Conservation (phyloP, 164 flowering plant species). For the Aristolochia contorta region DNA sequence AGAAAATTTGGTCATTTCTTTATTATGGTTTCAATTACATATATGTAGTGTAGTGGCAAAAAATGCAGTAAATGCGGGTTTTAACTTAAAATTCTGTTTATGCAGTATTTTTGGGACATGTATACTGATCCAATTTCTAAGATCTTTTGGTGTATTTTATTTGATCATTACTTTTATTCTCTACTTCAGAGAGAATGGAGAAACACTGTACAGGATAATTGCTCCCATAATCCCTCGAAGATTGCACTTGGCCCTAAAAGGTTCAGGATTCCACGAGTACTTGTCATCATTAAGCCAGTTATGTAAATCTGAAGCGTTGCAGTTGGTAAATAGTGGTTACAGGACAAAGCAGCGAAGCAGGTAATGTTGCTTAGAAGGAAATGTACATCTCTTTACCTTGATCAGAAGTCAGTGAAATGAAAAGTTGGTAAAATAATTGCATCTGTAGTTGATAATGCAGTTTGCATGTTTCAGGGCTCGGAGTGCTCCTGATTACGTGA, state of each 20-base stretch:
- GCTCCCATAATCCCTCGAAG: constrained; percentile 46
- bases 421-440: not conserved
- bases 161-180: not conserved
- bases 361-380: constrained; percentile 16
- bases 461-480: constrained; percentile 38
- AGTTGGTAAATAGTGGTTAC: constrained; percentile 24
- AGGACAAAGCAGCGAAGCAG: constrained; percentile 32
- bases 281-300: constrained; percentile 58
- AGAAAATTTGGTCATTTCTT: no score
- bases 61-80: not conserved
- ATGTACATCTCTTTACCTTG: not conserved
- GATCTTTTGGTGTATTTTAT: not conserved
- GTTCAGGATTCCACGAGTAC: constrained; percentile 62
- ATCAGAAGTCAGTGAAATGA: not conserved
- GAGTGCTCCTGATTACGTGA: constrained; percentile 54
- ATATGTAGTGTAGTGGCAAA: no score
- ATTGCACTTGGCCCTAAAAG: constrained; percentile 38
- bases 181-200: constrained; percentile 38
- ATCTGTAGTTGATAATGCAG: not conserved
- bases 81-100: not conserved
- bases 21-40: no score
- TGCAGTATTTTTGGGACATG: not conserved
- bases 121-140: not conserved
- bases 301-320: constrained; percentile 53
- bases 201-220: constrained; percentile 23